Conservation (phyloP, 331 rosid species). For the Quercus phellos region DNA sequence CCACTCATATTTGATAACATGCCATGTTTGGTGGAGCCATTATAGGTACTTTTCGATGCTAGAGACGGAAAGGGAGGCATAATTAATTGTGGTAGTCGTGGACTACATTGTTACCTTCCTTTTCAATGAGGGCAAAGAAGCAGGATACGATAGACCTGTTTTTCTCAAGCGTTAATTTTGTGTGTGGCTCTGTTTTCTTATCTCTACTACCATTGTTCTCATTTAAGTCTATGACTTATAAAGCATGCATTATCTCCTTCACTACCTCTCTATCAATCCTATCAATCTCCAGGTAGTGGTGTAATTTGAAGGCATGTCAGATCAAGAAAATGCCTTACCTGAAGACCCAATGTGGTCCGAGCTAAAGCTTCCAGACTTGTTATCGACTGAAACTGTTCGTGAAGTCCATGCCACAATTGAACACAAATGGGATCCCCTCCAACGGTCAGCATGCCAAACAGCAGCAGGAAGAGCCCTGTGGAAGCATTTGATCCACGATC, state of each 20-base stretch:
- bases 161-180: conserved; percentile 52
- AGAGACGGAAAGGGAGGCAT: conserved; percentile 25
- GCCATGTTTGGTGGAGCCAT: conserved; percentile 45
- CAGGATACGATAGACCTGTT: conserved; percentile 42
- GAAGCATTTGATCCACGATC: conserved; percentile 79
- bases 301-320: conserved; percentile 52
- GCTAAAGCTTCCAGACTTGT: conserved; percentile 64
- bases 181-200: conserved; percentile 99
- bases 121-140: conserved; percentile 48
- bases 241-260: conserved; percentile 52
- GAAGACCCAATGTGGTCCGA: conserved; percentile 54
- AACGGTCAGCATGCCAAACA: conserved; percentile 79
- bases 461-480: conserved; percentile 96
- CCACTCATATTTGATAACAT: conserved; percentile 37
- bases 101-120: conserved; percentile 53
- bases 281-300: conserved; percentile 19
- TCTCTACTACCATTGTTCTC: conserved; percentile 34
- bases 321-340: conserved; percentile 48
- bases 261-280: conserved; percentile 7
- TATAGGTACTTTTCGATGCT: conserved; percentile 28
- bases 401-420: conserved; percentile 71
- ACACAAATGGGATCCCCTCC: conserved; percentile 72
- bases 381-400: conserved; percentile 47
- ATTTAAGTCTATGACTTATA: conserved; percentile 22
- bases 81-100: conserved; percentile 63